Base-by-base conservation (phyloP, 139 green algal genomes). In the Tetradesmus obliquus region DNA sequence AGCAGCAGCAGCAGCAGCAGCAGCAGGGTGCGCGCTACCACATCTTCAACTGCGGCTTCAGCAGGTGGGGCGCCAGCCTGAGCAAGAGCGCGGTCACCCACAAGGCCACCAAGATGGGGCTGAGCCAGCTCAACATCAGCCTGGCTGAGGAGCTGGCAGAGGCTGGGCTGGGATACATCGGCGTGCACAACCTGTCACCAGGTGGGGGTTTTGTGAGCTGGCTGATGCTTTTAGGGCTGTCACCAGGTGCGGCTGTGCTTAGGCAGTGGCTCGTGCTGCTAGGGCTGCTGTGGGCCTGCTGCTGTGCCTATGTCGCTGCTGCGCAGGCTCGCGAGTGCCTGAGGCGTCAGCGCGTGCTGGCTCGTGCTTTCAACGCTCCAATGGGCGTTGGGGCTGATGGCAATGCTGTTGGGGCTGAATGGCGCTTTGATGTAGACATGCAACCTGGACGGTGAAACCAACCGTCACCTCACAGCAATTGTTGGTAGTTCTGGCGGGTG, bases 131-230 rank as follows among this genome's bases (percentile, higher is more conserved):
- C 24, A 96, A 84, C n/a, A 74, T 89, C 55, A 92, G 91, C 54
- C 90, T 97, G 72, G 86, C 83, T 0, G 91, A 95, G 15, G 95
- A 97, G 88, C 93, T 94, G 80, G 32, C 51, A 13, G 76, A 84
- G 55, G 82, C 62, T 8, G 90, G 90, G 1, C 15, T 88, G 32
- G 57, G 17, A 13, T 84, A 82, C 90, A 94, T 97, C 45, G 95
- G 94, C 8, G 93, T 96, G 51, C 95, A 97, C 94, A 96, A 97
- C 86, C 91, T 97, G 79, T 96, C 93, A 0, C 95, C 95, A 62
- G 95, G 91, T 88, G 84, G 0, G 87, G 32, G 5, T 0, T 24
- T 45, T 45, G 32, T 45, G 32, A 45, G 32, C 32, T 45, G 32
- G 32, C 32, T 45, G 32, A 45, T 45, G 32, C 32, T 45, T 45